Percentiles rank a stretch among this genome's conserved stretches.
phyloP scores from a whole-genome alignment of 192 early-diverging fungal species.

The Neocallimastix lanati region DNA sequence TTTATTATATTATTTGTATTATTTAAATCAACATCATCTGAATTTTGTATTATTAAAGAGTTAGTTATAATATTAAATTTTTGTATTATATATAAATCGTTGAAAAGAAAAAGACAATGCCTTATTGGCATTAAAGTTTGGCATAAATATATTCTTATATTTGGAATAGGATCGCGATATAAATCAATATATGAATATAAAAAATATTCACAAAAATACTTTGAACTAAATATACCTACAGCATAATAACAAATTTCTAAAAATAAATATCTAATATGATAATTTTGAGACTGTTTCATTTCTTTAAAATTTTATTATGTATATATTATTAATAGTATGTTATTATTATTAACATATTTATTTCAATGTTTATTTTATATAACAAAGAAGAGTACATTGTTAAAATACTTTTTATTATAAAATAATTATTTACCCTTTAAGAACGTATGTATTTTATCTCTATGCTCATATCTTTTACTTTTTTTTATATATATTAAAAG shows the following conservation, averaged over 20 bases:
- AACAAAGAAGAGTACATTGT: too few relatives aligned
- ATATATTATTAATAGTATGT: too few relatives aligned
- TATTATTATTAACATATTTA: too few relatives aligned
- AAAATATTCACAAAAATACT: not conserved
- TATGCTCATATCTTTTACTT: not conserved
- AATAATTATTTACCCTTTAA: not conserved
- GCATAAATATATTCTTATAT: not conserved
- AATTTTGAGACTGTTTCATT: not conserved
- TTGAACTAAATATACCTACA: not conserved
- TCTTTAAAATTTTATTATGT: not conserved
- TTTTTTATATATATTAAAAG: not conserved
- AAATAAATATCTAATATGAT: not conserved
- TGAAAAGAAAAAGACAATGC: not conserved
- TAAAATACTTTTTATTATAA: too few relatives aligned
- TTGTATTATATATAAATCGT: not conserved
- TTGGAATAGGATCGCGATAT: not conserved
- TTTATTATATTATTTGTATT: not conserved
- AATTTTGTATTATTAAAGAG: not conserved
- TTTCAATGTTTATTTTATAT: too few relatives aligned
- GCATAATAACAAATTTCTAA: not conserved
- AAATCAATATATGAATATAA: not conserved
- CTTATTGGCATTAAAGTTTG: not conserved
- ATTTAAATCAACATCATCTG: not conserved
- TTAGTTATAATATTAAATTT: not conserved
- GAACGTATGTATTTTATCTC: not conserved